A percentile compares a stretch with the other conserved stretches of the same genome.
Evolutionary conservation across 768 basidiomycete species (phyloP).

Genomic region (Gloeopeniophorella convolvens): DNA sequence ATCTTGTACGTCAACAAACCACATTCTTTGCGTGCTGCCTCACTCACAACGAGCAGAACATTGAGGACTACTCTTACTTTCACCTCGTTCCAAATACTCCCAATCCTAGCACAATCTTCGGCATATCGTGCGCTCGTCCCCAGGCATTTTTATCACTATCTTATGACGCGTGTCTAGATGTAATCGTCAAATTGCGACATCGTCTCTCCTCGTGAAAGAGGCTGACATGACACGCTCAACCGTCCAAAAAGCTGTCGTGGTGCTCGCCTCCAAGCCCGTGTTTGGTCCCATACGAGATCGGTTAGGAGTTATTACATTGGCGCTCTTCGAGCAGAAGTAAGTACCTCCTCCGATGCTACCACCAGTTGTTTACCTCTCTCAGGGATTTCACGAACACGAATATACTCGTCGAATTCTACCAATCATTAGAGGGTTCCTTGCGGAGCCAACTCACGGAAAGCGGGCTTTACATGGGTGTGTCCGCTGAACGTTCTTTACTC

Average conservation of each 20-base stretch:
- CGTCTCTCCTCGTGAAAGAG: conserved; percentile 68
- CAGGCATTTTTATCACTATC: neutral
- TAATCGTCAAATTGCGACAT: conserved; percentile 88
- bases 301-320: conserved; percentile 87
- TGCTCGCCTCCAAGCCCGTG: conserved; percentile 83
- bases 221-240: conserved; percentile 90
- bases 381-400: conserved; percentile 84
- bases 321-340: conserved; percentile 83
- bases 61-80: conserved; percentile 97
- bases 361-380: conserved; percentile 16
- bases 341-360: neutral
- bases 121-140: conserved; percentile 70
- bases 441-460: conserved; percentile 84
- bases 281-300: conserved; percentile 96
- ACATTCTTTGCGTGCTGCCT: neutral
- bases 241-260: conserved; percentile 96
- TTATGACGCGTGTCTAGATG: conserved; percentile 44
- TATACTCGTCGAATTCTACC: conserved; percentile 85
- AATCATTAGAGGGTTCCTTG: conserved; percentile 68
- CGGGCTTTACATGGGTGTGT: conserved; percentile 89
- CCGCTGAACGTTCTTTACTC: neutral
- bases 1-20: conserved; percentile 53
- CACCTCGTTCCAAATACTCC: conserved; percentile 73
- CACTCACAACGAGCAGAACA: conserved; percentile 40
- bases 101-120: conserved; percentile 80